Evolutionary conservation across 176 grass and related monocot species (phyloP).

Genomic region (Ensete glaucum): DNA sequence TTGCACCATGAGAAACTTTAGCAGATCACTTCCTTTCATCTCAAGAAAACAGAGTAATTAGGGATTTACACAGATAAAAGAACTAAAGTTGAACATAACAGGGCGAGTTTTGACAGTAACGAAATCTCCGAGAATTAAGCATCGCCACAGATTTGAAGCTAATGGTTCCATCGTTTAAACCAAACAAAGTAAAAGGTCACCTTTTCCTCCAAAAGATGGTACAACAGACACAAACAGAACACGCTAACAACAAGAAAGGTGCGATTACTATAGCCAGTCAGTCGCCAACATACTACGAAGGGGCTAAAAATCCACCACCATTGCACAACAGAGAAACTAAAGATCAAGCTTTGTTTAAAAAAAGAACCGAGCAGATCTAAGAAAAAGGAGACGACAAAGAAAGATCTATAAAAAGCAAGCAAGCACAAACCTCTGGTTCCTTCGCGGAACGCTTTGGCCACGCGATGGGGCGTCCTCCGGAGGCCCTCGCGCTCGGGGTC

Average conservation of each 20-base stretch:
- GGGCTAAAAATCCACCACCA: background rate
- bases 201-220: background rate
- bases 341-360: background rate
- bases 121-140: background rate
- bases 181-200: background rate
- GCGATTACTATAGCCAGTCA: background rate
- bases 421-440: conserved; percentile 57
- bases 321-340: background rate
- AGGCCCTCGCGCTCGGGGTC: conserved; percentile 67
- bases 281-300: background rate
- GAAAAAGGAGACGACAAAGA: background rate
- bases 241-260: background rate
- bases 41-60: too few relatives aligned
- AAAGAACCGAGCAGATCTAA: background rate
- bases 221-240: background rate
- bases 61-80: too few relatives aligned
- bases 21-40: too few relatives aligned
- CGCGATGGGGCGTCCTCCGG: conserved; percentile 67
- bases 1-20: too few relatives aligned
- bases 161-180: background rate
- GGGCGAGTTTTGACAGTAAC: background rate
- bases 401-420: background rate
- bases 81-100: background rate
- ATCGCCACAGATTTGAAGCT: background rate
- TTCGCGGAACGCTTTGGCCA: conserved; percentile 92